phyloP scores from a whole-genome alignment of 352 stramenopile genomes.

The Pythium chondricola region DNA sequence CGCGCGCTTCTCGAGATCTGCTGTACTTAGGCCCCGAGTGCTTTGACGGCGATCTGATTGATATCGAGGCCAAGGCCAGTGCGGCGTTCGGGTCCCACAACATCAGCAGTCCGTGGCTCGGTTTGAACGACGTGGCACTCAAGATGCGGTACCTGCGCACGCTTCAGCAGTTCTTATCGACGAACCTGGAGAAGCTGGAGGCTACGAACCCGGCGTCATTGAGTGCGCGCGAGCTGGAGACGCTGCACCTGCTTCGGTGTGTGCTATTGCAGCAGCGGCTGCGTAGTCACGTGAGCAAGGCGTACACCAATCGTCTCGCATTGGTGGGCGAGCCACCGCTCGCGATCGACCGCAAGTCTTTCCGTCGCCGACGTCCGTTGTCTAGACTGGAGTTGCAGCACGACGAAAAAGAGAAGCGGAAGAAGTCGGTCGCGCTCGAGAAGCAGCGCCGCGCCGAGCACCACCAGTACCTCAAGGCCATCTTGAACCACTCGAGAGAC shows the following conservation, averaged over 20 bases:
- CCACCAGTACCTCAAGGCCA: slow-evolving; percentile 72
- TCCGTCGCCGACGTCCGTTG: slow-evolving; percentile 58
- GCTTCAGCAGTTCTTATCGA: slow-evolving; percentile 62
- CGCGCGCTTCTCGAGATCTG: slow-evolving; percentile 38
- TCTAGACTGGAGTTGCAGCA: slow-evolving; percentile 58
- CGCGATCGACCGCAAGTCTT: slow-evolving; percentile 67
- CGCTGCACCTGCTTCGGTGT: slow-evolving; percentile 56
- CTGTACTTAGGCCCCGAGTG: slow-evolving; percentile 55
- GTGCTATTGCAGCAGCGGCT: slow-evolving; percentile 72
- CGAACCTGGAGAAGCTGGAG: slow-evolving; percentile 58
- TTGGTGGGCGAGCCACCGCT: slow-evolving; percentile 54
- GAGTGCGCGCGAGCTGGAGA: slow-evolving; percentile 35
- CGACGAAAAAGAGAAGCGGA: slow-evolving; percentile 73
- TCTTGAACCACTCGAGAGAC: slow-evolving; percentile 79
- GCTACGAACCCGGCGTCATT: slow-evolving; percentile 23
- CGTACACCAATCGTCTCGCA: slow-evolving; percentile 58
- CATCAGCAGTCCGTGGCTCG: slow-evolving; percentile 51
- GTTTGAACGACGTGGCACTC: slow-evolving; percentile 62
- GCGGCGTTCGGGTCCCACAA: slow-evolving; percentile 55
- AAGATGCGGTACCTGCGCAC: slow-evolving; percentile 71
- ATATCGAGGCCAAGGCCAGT: slow-evolving; percentile 43
- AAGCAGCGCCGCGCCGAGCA: slow-evolving; percentile 75
- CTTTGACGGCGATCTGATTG: slow-evolving; percentile 61
- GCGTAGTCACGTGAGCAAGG: slow-evolving; percentile 46
- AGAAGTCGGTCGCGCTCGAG: slow-evolving; percentile 76